Base-by-base conservation (phyloP, 441 rosid species). In the Euphorbia corollata region DNA sequence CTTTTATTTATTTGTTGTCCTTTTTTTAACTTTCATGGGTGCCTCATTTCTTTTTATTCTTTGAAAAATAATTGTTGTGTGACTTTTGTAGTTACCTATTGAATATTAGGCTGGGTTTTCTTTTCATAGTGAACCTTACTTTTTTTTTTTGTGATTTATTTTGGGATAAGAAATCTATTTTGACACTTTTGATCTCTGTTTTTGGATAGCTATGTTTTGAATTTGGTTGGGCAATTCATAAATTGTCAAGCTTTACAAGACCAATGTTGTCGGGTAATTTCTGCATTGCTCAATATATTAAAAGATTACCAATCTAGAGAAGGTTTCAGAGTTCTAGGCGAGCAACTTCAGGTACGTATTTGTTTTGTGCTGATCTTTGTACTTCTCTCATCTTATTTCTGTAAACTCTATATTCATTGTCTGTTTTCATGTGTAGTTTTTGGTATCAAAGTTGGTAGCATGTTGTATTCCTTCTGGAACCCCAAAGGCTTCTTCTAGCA, bases 371-470 rank as follows among this genome's bases (percentile, higher is more conserved):
- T 13, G 34, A 48, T 12, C 62, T 18, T 65, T 19, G 18, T 48
- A 32, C 13, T n/a, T 48, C 0, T 68, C 62, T 54, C 51, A 3
- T 20, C 15, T 54, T 70, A 18, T 57, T 11, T 66, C 57, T 32
- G 5, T 3, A 4, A 2, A 15, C 68, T 74, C 59, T 66, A 50
- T 41, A 41, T 20, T 75, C 62, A 41, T 50, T 64, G 54, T 58
- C 61, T 67, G 3, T 53, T 32, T 64, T 68, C 27, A 51, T n/a
- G 47, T 83, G 75, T 76, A 94, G 99, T 87, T 87, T 88, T 78
- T 94, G 85, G 97, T 91, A 54, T 88, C 99, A 48, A 89, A 90
- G 82, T 88, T 94, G 84, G 98, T 94, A 63, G 88, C 82, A 11
- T 87, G 90, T 71, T 88, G 92, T 88, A 83, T 81, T 74, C 78